phyloP scores from a whole-genome alignment of 2,329 filamentous ascomycete species.

The Pseudogymnoascus sp. region DNA sequence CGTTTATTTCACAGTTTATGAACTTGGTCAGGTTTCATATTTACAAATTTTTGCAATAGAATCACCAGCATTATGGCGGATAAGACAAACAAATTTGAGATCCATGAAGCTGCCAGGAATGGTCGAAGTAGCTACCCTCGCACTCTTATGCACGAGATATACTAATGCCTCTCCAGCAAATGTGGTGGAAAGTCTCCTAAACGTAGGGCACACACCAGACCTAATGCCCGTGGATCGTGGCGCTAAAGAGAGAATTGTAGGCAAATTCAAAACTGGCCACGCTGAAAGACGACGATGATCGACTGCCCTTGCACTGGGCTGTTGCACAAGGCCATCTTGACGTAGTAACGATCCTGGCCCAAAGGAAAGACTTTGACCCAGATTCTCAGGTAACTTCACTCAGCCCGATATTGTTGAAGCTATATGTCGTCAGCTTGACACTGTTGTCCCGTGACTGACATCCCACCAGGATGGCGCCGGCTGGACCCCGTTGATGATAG shows the following conservation, averaged over 20 bases:
- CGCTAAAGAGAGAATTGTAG: slow-evolving; percentile 34
- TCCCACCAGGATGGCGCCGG: slow-evolving; percentile 59
- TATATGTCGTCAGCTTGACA: not conserved
- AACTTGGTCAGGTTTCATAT: not conserved
- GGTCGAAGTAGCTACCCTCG: slow-evolving; percentile 57
- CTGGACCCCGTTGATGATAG: slow-evolving; percentile 82
- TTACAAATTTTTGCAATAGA: slow-evolving; percentile 4
- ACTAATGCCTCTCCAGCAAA: slow-evolving; percentile 40
- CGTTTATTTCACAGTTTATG: not conserved
- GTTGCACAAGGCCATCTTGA: slow-evolving; percentile 70
- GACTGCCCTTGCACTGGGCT: slow-evolving; percentile 91
- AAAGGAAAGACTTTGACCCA: slow-evolving; percentile 67
- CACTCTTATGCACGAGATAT: not conserved
- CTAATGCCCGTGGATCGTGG: not conserved
- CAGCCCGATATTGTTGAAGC: not conserved
- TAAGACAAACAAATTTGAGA: slow-evolving; percentile 59
- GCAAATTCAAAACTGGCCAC: slow-evolving; percentile 70
- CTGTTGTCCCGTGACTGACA: not conserved
- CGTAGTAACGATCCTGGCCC: slow-evolving; percentile 65
- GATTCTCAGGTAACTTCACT: slow-evolving; percentile 59
- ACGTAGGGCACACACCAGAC: slow-evolving; percentile 37
- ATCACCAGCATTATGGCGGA: slow-evolving; percentile 17
- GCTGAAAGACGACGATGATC: slow-evolving; percentile 73
- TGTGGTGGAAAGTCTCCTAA: slow-evolving; percentile 66
- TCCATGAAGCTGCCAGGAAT: slow-evolving; percentile 81